Conservation (phyloP, 805 yeast genomes). For the Priceomyces haplophilus region DNA sequence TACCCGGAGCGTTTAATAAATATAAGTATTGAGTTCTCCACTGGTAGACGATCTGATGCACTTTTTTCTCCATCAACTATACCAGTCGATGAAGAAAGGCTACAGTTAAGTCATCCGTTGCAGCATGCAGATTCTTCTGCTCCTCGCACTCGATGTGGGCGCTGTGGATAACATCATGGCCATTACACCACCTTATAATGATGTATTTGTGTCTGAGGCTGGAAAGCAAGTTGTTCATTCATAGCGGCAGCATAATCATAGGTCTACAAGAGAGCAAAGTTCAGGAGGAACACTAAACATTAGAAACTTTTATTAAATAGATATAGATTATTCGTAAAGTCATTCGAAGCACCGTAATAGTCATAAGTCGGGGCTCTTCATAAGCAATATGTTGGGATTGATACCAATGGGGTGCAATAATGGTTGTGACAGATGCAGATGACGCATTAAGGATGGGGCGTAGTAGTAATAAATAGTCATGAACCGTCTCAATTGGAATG, state of each 20-base stretch:
- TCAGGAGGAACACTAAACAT: too few species aligned
- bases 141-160: conserved; percentile 35
- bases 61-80: conserved; percentile 47
- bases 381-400: not conserved
- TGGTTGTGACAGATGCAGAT: not conserved
- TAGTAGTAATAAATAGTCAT: conserved; percentile 1
- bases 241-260: too few species aligned
- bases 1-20: conserved; percentile 6
- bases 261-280: too few species aligned
- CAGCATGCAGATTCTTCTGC: conserved; percentile 18
- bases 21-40: not conserved
- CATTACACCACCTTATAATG: conserved; percentile 47
- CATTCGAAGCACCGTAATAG: not conserved
- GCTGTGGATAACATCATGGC: conserved; percentile 54
- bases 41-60: too few species aligned
- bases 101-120: conserved; percentile 36
- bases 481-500: conserved; percentile 48
- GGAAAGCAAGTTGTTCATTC: conserved; percentile 12
- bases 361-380: not conserved
- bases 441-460: not conserved
- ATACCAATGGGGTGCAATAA: not conserved
- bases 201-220: conserved; percentile 40
- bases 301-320: conserved; percentile 4
- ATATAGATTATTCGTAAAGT: conserved; percentile 2
- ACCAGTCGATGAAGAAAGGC: conserved; percentile 57